phyloP scores from a whole-genome alignment of 2,329 filamentous ascomycete species.

The Verticillium dahliae region DNA sequence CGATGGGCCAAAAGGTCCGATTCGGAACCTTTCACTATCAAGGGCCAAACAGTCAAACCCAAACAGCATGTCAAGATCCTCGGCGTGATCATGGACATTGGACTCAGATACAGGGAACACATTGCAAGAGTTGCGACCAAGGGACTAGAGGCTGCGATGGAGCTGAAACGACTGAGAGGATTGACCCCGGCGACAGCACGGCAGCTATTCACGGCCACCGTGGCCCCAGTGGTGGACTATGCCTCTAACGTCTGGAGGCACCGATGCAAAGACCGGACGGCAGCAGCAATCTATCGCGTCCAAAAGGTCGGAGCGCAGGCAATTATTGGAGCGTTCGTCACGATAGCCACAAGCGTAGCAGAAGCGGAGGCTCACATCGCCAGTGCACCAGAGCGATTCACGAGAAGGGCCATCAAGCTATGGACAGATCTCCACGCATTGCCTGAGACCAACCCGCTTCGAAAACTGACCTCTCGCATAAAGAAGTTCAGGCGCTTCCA shows the following conservation, averaged over 20 bases:
- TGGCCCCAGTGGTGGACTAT: slow-evolving; percentile 15
- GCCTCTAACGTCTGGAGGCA: slow-evolving; percentile 18
- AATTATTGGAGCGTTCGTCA: slow-evolving; percentile 12
- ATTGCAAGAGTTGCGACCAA: too few relatives aligned
- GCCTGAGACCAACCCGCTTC: slow-evolving; percentile 4
- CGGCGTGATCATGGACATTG: slow-evolving; percentile 14
- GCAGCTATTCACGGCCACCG: too few relatives aligned
- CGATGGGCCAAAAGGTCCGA: background rate
- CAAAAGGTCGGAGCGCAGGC: slow-evolving; percentile 10
- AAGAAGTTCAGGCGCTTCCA: background rate
- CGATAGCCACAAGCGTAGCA: slow-evolving; percentile 12
- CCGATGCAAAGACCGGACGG: slow-evolving; percentile 10
- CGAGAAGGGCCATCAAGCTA: slow-evolving; percentile 7
- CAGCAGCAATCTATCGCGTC: slow-evolving; percentile 5
- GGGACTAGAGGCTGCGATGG: too few relatives aligned
- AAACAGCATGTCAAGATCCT: slow-evolving; percentile 10
- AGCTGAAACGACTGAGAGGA: too few relatives aligned
- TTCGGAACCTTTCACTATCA: background rate
- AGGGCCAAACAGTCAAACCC: background rate
- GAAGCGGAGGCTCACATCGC: slow-evolving; percentile 5
- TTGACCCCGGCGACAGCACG: too few relatives aligned
- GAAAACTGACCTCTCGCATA: background rate
- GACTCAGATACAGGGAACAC: too few relatives aligned
- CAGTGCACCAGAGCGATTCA: slow-evolving; percentile 8
- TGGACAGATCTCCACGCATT: slow-evolving; percentile 4